Evolutionary conservation across 345 rosid species (phyloP).

Genomic region (Mallotus nudiflorus): DNA sequence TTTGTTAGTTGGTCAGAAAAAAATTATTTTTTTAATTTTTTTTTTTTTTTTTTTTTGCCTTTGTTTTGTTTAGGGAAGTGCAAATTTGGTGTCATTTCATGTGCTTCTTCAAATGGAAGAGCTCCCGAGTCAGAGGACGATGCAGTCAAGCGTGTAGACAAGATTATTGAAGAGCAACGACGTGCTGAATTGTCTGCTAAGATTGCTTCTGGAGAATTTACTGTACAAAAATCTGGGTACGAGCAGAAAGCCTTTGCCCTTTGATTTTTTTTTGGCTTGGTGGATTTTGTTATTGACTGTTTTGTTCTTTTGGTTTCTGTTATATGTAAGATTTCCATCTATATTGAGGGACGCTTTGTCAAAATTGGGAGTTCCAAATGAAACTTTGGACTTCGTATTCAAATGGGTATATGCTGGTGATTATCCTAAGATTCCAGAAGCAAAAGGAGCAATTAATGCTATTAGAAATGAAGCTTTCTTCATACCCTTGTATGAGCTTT

Average conservation of each 20-base stretch:
- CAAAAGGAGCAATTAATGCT: conserved; percentile 65
- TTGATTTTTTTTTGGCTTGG: not conserved
- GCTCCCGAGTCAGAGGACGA: conserved; percentile 43
- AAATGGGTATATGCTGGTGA: conserved; percentile 47
- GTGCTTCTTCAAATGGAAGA: conserved; percentile 62
- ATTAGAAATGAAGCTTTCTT: conserved; percentile 87
- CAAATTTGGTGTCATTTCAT: conserved; percentile 28
- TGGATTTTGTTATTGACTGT: not conserved
- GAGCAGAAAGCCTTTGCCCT: not conserved
- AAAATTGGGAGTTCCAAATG: conserved; percentile 63
- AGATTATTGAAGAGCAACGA: conserved; percentile 60
- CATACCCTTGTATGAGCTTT: conserved; percentile 84
- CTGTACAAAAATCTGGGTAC: conserved; percentile 62
- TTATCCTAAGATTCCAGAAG: conserved; percentile 74
- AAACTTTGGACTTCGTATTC: conserved; percentile 55
- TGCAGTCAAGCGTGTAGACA: conserved; percentile 45
- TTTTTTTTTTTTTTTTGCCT: not conserved
- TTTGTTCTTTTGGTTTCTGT: too few relatives aligned
- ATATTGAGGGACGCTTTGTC: conserved; percentile 65
- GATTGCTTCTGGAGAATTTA: conserved; percentile 87
- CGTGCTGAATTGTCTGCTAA: conserved; percentile 72
- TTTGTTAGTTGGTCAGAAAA: too few relatives aligned
- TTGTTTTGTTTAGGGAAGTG: conserved; percentile 26
- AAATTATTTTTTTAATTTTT: not conserved
- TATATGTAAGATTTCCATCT: conserved; percentile 50